Base-by-base conservation (phyloP, 2,329 filamentous ascomycete species). In the Chrysosporium queenslandicum region DNA sequence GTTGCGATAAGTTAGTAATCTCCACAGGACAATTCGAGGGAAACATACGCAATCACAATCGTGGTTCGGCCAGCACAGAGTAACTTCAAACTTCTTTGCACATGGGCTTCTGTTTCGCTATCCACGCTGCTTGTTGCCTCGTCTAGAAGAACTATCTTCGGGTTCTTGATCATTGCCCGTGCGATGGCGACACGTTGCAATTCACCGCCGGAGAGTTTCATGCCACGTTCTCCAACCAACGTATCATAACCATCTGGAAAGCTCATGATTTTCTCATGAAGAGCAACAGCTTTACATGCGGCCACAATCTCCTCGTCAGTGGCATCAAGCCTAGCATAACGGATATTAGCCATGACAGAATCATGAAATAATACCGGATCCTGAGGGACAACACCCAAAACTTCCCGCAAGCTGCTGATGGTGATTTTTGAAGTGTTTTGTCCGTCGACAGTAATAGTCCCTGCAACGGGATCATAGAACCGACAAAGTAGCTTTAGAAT, bases 321-420 rank as follows among this genome's bases (percentile, higher is more conserved):
- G 1, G 81, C 81, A n/a, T 75, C 72, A 1, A 79, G 74, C 9
- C 75, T 74, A 1, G 79, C 80, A 63, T 85, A 86, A 1, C 75
- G 74, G 21, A 86, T 68, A 59, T 86, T 86, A 16, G 83, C 76
- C 61, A 81, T 74, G 39, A 86, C 76, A 1, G 78, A 78, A 29
- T 76, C 74, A 61, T 85, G 82, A 68, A 86, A 85, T 7, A 86
- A 68, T 0, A 76, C 70, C 0, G 81, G 77, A 55, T 82, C 78
- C 64, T 86, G 79, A 2, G 82, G 82, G 0, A 85, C 82, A 11
- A 83, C 73, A 18, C 81, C 81, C 23, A 86, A 74, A 2, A 72
- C 69, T 18, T 78, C 73, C 8, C 81, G 74, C 2, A 86, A 68
- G 42, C 76, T 80, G 52, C 74, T 69, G 12, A 83, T 68, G 0